Evolutionary conservation across 345 rosid species (phyloP), one percentile per base, ranked within the genome.

Genomic region (Lepidium africanum): DNA sequence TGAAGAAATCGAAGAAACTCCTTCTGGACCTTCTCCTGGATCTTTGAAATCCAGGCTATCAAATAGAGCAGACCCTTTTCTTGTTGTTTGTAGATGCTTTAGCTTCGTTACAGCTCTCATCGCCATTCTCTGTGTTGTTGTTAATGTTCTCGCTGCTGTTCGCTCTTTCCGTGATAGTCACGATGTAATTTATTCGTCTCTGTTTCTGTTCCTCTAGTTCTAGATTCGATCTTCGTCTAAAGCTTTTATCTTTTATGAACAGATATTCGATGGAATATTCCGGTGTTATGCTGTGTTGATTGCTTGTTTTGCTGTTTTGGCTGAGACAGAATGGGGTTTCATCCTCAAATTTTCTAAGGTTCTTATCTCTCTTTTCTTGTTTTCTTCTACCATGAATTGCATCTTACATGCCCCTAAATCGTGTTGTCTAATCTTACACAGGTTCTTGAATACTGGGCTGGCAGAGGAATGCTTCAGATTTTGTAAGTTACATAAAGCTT

Each of bases 401-500:
- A 32, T 9, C 59, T 41, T 41, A 14, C 8, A 43, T 43, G 19
- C 10, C 15, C 3, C 19, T 35, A 10, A 5, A 16, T 51, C 7
- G 15, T 14, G 48, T 19, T 42, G 10, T n/a, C 30, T 52, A 19
- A 19, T 54, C n/a, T 69, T 35, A 64, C 76, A 70, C 85, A 94
- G 99, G 80, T 91, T 19, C 76, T 94, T 82, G 96, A 94, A 65
- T 94, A 67, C 68, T 94, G 97, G 95, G 95, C 70, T 79, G 96
- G 95, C 5, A 83, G 99, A 85, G 96, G 97, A 57, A 91, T 91
- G 99, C 96, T 94, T 81, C 97, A 94, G 76, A 94, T 94, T 78
- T 94, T 91, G 99, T 94, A 86, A 73, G 96, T 85, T 73, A n/a
- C 63, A 69, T 25, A 40, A 2, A 30, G 9, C 43, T 51, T 39